Percentiles rank a stretch among this genome's conserved stretches.
These are phyloP conservation scores for Pistacia integerrima DNA, from an alignment of 345 rosid species.

Conservation along the genomic window DNA sequence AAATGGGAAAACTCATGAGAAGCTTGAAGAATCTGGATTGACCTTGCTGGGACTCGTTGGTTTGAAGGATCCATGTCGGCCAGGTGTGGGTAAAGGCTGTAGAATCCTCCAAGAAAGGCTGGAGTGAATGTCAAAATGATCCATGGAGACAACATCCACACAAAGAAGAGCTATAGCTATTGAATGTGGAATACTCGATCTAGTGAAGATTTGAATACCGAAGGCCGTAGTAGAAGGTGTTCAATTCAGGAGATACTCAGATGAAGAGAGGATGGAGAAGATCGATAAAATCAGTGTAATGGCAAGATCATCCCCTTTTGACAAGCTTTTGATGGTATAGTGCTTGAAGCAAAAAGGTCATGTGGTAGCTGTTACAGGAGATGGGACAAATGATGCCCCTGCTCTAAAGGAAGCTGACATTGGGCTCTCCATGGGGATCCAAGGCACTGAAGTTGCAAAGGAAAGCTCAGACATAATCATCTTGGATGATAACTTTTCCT, in stretches of 20 bases:
- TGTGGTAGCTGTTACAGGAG: slow-evolving; percentile 58
- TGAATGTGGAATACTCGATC: slow-evolving; percentile 42
- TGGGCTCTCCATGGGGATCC: slow-evolving; percentile 45
- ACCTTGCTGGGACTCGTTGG: slow-evolving; percentile 41
- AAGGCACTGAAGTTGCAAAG: slow-evolving; percentile 45
- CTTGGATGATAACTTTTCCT: slow-evolving; percentile 44
- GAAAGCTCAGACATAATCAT: too few species aligned
- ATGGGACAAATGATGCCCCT: slow-evolving; percentile 60
- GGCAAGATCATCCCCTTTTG: slow-evolving; percentile 59
- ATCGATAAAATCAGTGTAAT: slow-evolving; percentile 37
- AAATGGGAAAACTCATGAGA: neutral
- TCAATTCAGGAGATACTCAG: slow-evolving; percentile 32
- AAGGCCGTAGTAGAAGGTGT: slow-evolving; percentile 38
- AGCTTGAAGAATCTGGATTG: slow-evolving; percentile 32
- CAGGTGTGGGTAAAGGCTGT: slow-evolving; percentile 44
- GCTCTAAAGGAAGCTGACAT: slow-evolving; percentile 48
- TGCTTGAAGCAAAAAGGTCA: slow-evolving; percentile 38
- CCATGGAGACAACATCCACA: slow-evolving; percentile 39
- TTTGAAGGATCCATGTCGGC: slow-evolving; percentile 49
- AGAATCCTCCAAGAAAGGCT: slow-evolving; percentile 32
- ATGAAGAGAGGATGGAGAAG: slow-evolving; percentile 28
- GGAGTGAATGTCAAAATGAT: slow-evolving; percentile 43
- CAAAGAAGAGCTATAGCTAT: slow-evolving; percentile 44
- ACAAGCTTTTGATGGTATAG: slow-evolving; percentile 54
- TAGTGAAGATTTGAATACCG: slow-evolving; percentile 3